Evolutionary conservation across 2,329 filamentous ascomycete genomes (phyloP).

Genomic region (Trichoderma afroharzianum): DNA sequence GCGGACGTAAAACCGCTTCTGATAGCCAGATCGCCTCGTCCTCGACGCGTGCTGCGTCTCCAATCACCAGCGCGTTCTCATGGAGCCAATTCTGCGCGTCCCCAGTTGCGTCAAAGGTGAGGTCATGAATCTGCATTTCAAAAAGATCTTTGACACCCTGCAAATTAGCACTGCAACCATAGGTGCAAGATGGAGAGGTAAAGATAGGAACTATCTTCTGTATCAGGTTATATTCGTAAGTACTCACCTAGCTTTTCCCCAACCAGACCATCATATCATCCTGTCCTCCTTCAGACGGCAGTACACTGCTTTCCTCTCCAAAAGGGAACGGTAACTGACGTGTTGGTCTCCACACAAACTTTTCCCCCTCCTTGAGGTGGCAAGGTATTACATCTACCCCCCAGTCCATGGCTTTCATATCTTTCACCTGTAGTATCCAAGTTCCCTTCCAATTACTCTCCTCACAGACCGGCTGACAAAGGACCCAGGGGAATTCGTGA

Average conservation of each 20-base stretch:
- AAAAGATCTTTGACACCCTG: neutral
- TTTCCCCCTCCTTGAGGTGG: neutral
- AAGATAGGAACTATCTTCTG: neutral
- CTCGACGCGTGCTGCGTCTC: slow-evolving; percentile 52
- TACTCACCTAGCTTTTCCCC: neutral
- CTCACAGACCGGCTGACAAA: neutral
- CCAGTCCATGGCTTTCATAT: neutral
- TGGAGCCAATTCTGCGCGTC: slow-evolving; percentile 38
- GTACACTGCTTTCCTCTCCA: neutral
- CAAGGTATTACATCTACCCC: neutral
- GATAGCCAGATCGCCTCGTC: slow-evolving; percentile 47
- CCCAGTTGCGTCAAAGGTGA: slow-evolving; percentile 41
- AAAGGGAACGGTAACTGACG: neutral
- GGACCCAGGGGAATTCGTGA: neutral
- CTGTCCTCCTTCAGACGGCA: neutral
- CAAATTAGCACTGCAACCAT: neutral
- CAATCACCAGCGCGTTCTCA: slow-evolving; percentile 37
- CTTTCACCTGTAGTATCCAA: neutral
- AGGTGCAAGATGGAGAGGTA: slow-evolving; percentile 32
- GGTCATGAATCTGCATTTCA: slow-evolving; percentile 38
- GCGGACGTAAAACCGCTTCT: slow-evolving; percentile 40
- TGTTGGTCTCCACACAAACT: neutral
- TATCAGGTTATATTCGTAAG: neutral
- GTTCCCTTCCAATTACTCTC: neutral
- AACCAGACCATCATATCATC: neutral